These are phyloP conservation scores for Pichia gijzeniarum DNA, from an alignment of 805 yeast species.

Conservation along the genomic window DNA sequence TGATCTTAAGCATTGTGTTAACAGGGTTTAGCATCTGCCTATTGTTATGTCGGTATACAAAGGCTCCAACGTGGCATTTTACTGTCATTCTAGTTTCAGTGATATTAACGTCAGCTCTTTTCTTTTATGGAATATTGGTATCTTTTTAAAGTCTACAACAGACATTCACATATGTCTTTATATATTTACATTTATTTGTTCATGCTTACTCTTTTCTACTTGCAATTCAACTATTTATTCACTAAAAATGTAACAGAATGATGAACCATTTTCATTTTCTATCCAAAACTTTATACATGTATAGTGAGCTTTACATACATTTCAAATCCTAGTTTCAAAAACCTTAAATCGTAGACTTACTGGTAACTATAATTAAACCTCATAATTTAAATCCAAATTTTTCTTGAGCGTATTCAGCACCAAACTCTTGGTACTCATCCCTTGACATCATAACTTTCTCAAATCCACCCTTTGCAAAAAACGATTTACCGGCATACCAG, in stretches of 20 bases:
- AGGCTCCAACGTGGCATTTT: constrained; percentile 38
- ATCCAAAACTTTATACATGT: too few relatives aligned
- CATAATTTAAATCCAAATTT: constrained; percentile 26
- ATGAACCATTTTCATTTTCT: too few relatives aligned
- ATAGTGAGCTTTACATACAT: too few relatives aligned
- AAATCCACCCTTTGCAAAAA: constrained; percentile 42
- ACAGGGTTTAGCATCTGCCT: constrained; percentile 40
- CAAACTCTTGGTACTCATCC: constrained; percentile 83
- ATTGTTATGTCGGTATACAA: constrained; percentile 33
- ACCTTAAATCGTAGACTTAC: too few relatives aligned
- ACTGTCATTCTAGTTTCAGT: constrained; percentile 37
- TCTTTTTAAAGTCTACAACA: constrained; percentile 13
- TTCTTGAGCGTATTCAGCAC: constrained; percentile 39
- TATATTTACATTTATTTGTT: neutral
- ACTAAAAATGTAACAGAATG: too few relatives aligned
- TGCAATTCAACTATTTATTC: too few relatives aligned
- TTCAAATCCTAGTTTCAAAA: too few relatives aligned
- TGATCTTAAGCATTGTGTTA: constrained; percentile 33
- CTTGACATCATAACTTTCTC: constrained; percentile 56
- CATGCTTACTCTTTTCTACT: neutral
- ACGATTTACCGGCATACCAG: constrained; percentile 51
- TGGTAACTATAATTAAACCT: too few relatives aligned
- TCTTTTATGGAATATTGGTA: constrained; percentile 35
- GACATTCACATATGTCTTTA: too few relatives aligned
- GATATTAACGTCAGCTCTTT: constrained; percentile 33